These are phyloP conservation scores for Wickerhamomyces hampshirensis DNA, from an alignment of 805 yeast species.

Conservation along the genomic window DNA sequence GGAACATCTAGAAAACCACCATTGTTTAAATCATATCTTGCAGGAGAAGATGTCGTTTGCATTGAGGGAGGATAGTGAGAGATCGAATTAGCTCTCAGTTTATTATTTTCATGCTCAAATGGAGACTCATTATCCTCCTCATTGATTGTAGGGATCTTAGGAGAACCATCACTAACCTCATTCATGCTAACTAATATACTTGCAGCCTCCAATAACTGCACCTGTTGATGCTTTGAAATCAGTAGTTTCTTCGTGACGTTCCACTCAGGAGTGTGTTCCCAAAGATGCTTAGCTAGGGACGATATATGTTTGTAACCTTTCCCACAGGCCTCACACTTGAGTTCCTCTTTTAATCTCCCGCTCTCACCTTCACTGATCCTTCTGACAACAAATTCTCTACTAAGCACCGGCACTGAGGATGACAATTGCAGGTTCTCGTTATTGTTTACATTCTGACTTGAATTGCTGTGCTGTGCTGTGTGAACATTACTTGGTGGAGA, in stretches of 20 bases:
- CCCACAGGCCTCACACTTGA: constrained; percentile 87
- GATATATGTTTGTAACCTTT: constrained; percentile 87
- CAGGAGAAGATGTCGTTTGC: constrained; percentile 9
- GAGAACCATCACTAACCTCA: constrained; percentile 7
- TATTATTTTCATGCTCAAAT: constrained; percentile 7
- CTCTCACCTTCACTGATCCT: constrained; percentile 84
- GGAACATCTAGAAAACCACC: constrained; percentile 33
- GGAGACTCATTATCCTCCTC: constrained; percentile 8
- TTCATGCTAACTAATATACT: constrained; percentile 22
- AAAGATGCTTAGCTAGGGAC: constrained; percentile 80
- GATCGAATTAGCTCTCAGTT: constrained; percentile 36
- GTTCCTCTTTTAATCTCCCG: constrained; percentile 77
- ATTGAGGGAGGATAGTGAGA: constrained; percentile 42
- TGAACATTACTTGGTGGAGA: constrained; percentile 19
- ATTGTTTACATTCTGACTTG: constrained; percentile 7
- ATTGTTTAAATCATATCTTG: constrained; percentile 10
- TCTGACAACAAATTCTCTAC: constrained; percentile 72
- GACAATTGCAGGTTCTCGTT: constrained; percentile 13
- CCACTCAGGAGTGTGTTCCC: constrained; percentile 98
- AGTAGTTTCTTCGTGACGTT: constrained; percentile 74
- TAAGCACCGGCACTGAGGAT: constrained; percentile 36
- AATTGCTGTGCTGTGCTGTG: constrained; percentile 15
- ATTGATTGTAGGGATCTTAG: constrained; percentile 10
- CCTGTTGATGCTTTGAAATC: constrained; percentile 38
- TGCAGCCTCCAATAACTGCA: constrained; percentile 24